phyloP scores from a whole-genome alignment of 2,329 filamentous ascomycete genomes.

The Aureobasidium sp. region DNA sequence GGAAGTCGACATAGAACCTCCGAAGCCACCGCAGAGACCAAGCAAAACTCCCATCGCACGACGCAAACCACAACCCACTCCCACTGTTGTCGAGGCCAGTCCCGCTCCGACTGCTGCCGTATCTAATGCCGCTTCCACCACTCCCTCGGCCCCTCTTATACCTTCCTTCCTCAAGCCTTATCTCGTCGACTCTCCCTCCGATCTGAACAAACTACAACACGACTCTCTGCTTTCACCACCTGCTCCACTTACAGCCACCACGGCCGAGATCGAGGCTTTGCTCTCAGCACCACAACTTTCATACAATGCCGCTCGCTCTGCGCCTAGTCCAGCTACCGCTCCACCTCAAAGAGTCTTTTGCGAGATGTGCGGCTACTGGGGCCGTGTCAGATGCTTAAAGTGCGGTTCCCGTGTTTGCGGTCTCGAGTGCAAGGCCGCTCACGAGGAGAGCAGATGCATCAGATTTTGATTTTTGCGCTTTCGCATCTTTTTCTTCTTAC shows the following conservation, averaged over 20 bases:
- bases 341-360: conserved; percentile 59
- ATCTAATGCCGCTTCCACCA: neutral
- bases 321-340: conserved; percentile 29
- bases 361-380: conserved; percentile 77
- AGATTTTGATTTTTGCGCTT: conserved; percentile 30
- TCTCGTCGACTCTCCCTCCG: conserved; percentile 14
- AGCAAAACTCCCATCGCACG: conserved; percentile 28
- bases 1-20: conserved; percentile 11
- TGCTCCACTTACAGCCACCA: conserved; percentile 19
- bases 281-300: conserved; percentile 56
- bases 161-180: conserved; percentile 6
- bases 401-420: conserved; percentile 74
- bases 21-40: conserved; percentile 19
- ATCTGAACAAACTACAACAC: neutral
- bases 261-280: conserved; percentile 52
- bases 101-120: conserved; percentile 12
- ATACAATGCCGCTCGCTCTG: conserved; percentile 54
- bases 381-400: conserved; percentile 64
- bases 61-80: conserved; percentile 20
- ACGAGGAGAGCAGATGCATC: conserved; percentile 63
- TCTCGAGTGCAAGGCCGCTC: conserved; percentile 62
- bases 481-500: neutral
- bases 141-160: neutral
- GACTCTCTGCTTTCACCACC: conserved; percentile 15
- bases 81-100: conserved; percentile 40